phyloP scores from a whole-genome alignment of 306 rosid genomes.

The Biancaea sappan region DNA sequence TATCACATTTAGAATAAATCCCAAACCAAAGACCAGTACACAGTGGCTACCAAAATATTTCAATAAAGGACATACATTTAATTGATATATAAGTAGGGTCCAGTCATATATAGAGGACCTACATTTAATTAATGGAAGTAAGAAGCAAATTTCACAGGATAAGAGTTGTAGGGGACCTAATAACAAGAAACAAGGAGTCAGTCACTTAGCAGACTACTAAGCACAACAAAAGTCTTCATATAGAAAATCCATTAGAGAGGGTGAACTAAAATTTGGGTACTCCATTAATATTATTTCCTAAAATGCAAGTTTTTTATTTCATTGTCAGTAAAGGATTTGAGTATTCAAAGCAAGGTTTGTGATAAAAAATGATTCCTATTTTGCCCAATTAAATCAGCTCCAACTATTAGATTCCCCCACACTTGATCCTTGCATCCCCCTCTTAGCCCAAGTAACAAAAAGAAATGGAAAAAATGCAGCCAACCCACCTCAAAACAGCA shows the following conservation, averaged over 20 bases:
- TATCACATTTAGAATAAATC: no score
- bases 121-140: conserved; percentile 64
- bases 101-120: conserved; percentile 77
- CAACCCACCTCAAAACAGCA: conserved; percentile 9
- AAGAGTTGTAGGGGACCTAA: conserved; percentile 63
- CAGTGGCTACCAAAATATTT: conserved; percentile 10
- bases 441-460: background rate
- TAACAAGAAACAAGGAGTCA: conserved; percentile 33
- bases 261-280: conserved; percentile 9
- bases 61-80: conserved; percentile 45
- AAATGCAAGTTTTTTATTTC: conserved; percentile 20
- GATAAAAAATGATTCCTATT: conserved; percentile 8
- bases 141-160: conserved; percentile 69
- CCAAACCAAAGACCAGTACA: no score
- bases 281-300: background rate
- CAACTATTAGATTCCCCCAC: background rate
- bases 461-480: background rate
- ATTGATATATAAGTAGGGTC: conserved; percentile 69
- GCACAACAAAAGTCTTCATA: conserved; percentile 4
- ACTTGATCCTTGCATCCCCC: conserved; percentile 5
- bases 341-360: conserved; percentile 13
- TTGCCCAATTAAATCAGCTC: conserved; percentile 23
- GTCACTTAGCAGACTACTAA: conserved; percentile 15
- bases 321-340: conserved; percentile 15
- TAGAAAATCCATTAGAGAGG: conserved; percentile 18